These are phyloP conservation scores for Penicillium griseofulvum DNA, from an alignment of 2,329 filamentous ascomycete species.

Conservation along the genomic window DNA sequence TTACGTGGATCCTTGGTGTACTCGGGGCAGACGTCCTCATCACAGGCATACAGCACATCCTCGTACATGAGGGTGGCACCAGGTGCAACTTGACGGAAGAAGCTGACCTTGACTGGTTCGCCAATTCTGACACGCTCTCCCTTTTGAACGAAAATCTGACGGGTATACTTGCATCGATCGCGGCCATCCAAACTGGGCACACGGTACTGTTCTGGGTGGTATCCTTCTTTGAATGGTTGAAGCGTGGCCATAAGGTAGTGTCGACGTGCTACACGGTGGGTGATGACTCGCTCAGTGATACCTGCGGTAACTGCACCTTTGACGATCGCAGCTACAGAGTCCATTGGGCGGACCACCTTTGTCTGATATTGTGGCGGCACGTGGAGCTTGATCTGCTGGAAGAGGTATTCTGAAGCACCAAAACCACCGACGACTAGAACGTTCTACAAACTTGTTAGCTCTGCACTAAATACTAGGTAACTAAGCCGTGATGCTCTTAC, in stretches of 20 bases:
- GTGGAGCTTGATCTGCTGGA: constrained; percentile 98
- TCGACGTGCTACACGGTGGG: constrained; percentile 90
- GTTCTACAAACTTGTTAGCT: constrained; percentile 55
- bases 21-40: constrained; percentile 96
- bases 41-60: constrained; percentile 94
- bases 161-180: constrained; percentile 96
- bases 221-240: constrained; percentile 97
- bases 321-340: constrained; percentile 96
- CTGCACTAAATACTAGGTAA: not conserved
- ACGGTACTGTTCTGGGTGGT: constrained; percentile 96
- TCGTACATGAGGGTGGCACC: constrained; percentile 99
- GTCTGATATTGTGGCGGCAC: constrained; percentile 97
- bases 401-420: constrained; percentile 96
- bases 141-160: constrained; percentile 98
- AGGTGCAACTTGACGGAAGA: constrained; percentile 96
- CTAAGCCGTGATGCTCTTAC: constrained; percentile 39
- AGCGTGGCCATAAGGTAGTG: constrained; percentile 99
- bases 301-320: constrained; percentile 97
- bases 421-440: constrained; percentile 97
- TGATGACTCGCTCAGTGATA: constrained; percentile 95
- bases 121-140: constrained; percentile 99
- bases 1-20: constrained; percentile 99
- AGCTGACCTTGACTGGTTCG: constrained; percentile 97
- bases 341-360: constrained; percentile 98
- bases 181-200: constrained; percentile 95